Evolutionary conservation across 2,329 filamentous ascomycete species (phyloP).

Genomic region (Botryotinia convoluta): DNA sequence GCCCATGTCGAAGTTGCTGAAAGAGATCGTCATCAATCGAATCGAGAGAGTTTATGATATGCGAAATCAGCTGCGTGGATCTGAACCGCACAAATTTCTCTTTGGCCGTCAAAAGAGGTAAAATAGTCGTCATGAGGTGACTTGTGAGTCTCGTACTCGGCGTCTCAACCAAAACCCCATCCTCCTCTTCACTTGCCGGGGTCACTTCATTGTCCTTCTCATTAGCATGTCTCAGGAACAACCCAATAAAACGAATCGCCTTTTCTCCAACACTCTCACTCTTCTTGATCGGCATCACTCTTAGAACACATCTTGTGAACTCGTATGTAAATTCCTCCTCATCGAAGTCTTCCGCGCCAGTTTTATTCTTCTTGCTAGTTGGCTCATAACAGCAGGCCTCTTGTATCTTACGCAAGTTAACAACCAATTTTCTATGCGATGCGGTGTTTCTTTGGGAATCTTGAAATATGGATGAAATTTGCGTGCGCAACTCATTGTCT

Average conservation of each 20-base stretch:
- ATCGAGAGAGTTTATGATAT: slow-evolving; percentile 89
- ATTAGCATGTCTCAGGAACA: slow-evolving; percentile 73
- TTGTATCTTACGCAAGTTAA: slow-evolving; percentile 86
- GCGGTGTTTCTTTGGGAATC: slow-evolving; percentile 88
- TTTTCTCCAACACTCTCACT: slow-evolving; percentile 85
- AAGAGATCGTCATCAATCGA: slow-evolving; percentile 92
- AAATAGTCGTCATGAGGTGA: slow-evolving; percentile 67
- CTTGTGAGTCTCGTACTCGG: slow-evolving; percentile 77
- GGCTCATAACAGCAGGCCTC: slow-evolving; percentile 75
- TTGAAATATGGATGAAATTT: slow-evolving; percentile 69
- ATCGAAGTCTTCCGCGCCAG: slow-evolving; percentile 64
- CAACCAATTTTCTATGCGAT: slow-evolving; percentile 83
- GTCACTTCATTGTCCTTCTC: slow-evolving; percentile 70
- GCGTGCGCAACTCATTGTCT: slow-evolving; percentile 67
- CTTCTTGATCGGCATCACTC: slow-evolving; percentile 86
- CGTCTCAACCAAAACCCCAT: slow-evolving; percentile 73
- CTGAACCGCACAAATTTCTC: slow-evolving; percentile 92
- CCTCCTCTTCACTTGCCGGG: slow-evolving; percentile 61
- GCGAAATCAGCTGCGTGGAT: slow-evolving; percentile 83
- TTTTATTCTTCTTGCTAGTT: slow-evolving; percentile 51
- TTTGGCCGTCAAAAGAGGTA: slow-evolving; percentile 78
- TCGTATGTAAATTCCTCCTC: slow-evolving; percentile 87
- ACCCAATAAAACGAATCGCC: slow-evolving; percentile 79
- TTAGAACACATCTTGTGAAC: slow-evolving; percentile 76
- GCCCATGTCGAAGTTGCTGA: slow-evolving; percentile 71